Evolutionary conservation across 768 basidiomycete genomes (phyloP), one percentile per base, ranked within the genome.

Genomic region (Tephrocybe rancida): DNA sequence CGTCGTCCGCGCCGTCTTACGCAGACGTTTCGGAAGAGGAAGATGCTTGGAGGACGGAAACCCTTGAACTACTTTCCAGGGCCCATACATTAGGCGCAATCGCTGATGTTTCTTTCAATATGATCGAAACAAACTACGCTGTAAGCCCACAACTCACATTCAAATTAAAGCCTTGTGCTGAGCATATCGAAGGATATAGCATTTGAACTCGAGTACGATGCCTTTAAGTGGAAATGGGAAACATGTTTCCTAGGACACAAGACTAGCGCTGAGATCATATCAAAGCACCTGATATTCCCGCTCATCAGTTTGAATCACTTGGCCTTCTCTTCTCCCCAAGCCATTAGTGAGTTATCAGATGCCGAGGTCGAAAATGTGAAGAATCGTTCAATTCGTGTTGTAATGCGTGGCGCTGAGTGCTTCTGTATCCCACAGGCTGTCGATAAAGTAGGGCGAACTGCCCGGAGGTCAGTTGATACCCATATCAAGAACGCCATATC

Each of bases 221-320:
- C 70, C 8, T 87, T 89, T 69, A 84, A 82, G 73, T 92, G 89
- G 89, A 77, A 80, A 71, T 92, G 90, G 90, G 88, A 92, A 67
- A 79, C 85, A 14, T 81, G 77, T 66, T 80, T 78, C 58, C 64
- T 88, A 32, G 87, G 88, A 7, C 73, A 83, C 65, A 85, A 76
- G 66, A 61, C 69, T 27, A 87, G 89, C 30, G 83, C 90, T 54
- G 86, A 89, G 46, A 73, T 90, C 50, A 76, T 92, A 47, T 92
- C 90, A 55, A 86, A 79, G 58, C 90, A 92, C 61, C 81, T 92
- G 58, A 84, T 92, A 57, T 73, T 86, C 55, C 90, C 90, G 6
- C 76, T 92, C 55, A 85, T 92, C 64, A 89, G 83, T 65, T 71
- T 82, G 42, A 84, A 78, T 54, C 84, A 90, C 66, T 69, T 90